Conservation (phyloP, 139 green algal genomes). For the Micromonas pusilla region DNA sequence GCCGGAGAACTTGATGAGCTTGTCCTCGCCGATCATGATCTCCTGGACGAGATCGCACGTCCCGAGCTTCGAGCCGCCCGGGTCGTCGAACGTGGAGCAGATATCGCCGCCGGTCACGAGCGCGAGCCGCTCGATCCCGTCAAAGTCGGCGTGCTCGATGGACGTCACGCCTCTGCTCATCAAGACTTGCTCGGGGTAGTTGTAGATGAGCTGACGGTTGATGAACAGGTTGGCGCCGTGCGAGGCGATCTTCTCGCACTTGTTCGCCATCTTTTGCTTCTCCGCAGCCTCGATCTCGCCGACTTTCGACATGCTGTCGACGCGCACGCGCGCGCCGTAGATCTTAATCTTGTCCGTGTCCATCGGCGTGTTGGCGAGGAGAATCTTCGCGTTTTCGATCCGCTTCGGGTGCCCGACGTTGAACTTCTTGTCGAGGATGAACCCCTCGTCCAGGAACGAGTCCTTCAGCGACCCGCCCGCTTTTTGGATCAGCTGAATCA, state of each 20-base stretch:
- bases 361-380: constrained; percentile 98
- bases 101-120: constrained; percentile 97
- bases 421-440: constrained; percentile 98
- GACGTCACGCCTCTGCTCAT: constrained; percentile 41
- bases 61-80: constrained; percentile 71
- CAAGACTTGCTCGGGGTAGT: constrained; percentile 88
- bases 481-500: constrained; percentile 99
- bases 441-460: constrained; percentile 96
- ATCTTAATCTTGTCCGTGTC: constrained; percentile 99
- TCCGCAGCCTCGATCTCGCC: constrained; percentile 95
- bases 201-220: constrained; percentile 99
- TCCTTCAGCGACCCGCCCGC: constrained; percentile 84
- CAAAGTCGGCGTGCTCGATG: constrained; percentile 85
- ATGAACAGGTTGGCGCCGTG: constrained; percentile 96
- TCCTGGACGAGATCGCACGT: constrained; percentile 66
- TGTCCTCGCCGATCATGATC: constrained; percentile 86
- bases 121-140: constrained; percentile 92
- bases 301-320: constrained; percentile 81
- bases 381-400: constrained; percentile 91
- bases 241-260: constrained; percentile 82
- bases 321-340: constrained; percentile 77
- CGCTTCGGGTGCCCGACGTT: constrained; percentile 92
- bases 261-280: constrained; percentile 92
- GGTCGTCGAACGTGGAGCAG: constrained; percentile 87
- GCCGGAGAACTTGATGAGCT: constrained; percentile 91